Conservation (phyloP, 495 filamentous ascomycete genomes). For the Pyrenula massariospora region DNA sequence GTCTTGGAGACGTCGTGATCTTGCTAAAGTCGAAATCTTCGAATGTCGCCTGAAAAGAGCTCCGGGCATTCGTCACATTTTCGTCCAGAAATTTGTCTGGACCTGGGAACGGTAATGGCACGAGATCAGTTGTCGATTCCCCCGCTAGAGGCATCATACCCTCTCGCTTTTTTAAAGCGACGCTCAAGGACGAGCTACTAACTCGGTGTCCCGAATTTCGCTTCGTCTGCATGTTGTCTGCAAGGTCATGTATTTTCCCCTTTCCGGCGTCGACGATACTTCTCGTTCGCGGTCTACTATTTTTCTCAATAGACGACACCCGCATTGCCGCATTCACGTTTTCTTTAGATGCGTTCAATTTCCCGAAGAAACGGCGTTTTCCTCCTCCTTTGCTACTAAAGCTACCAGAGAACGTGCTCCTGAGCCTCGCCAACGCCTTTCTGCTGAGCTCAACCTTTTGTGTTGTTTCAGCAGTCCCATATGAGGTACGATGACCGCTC, state of each 20-base stretch:
- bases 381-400: background rate
- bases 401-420: background rate
- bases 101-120: background rate
- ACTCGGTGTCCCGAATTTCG: background rate
- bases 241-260: background rate
- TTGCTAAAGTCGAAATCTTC: background rate
- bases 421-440: background rate
- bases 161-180: background rate
- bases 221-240: background rate
- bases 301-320: background rate
- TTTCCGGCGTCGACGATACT: background rate
- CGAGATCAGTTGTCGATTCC: background rate
- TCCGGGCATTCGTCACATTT: background rate
- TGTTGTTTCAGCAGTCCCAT: background rate
- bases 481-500: background rate
- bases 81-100: background rate
- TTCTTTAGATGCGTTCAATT: background rate
- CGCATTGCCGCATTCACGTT: background rate
- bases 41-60: background rate
- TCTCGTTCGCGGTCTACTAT: background rate
- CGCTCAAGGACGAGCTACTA: background rate
- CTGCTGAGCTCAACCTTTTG: background rate
- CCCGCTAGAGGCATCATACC: background rate
- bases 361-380: background rate
- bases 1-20: background rate